A percentile compares a stretch with the other conserved stretches of the same genome.
Conservation (phyloP, 441 rosid species). For the Mallotus japonicus region DNA sequence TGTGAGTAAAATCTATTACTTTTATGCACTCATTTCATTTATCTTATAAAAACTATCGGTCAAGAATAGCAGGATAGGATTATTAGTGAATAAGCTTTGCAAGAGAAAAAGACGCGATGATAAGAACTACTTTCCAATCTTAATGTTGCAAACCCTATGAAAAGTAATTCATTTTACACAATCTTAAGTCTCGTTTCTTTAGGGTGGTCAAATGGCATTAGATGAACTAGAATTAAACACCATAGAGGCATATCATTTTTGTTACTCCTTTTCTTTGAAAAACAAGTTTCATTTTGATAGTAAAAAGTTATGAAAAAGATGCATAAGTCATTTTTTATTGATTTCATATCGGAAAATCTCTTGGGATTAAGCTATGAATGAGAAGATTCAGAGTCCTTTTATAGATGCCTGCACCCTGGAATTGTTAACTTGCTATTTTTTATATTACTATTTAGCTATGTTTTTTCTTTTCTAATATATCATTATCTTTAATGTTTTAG, state of each 20-base stretch:
- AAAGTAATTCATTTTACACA: background rate
- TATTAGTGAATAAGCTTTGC: no score
- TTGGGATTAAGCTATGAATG: background rate
- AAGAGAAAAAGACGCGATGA: background rate
- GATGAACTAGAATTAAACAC: background rate
- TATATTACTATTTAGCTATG: background rate
- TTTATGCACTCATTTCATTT: constrained; percentile 16
- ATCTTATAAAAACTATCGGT: background rate
- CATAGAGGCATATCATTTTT: background rate
- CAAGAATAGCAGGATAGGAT: background rate
- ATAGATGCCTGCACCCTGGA: no score
- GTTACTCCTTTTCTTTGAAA: background rate
- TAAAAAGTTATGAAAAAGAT: background rate
- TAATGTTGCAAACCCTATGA: background rate
- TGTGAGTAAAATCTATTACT: constrained; percentile 48
- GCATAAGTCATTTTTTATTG: background rate
- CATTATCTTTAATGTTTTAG: constrained; percentile 34
- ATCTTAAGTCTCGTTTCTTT: background rate
- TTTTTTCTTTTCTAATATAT: background rate
- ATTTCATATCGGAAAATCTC: background rate
- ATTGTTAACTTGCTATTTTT: background rate
- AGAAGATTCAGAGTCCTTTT: background rate
- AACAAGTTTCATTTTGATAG: background rate
- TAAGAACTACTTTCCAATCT: background rate
- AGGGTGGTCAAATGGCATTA: background rate